Conservation (phyloP, 2,329 filamentous ascomycete genomes). For the Aspergillus chevalieri region DNA sequence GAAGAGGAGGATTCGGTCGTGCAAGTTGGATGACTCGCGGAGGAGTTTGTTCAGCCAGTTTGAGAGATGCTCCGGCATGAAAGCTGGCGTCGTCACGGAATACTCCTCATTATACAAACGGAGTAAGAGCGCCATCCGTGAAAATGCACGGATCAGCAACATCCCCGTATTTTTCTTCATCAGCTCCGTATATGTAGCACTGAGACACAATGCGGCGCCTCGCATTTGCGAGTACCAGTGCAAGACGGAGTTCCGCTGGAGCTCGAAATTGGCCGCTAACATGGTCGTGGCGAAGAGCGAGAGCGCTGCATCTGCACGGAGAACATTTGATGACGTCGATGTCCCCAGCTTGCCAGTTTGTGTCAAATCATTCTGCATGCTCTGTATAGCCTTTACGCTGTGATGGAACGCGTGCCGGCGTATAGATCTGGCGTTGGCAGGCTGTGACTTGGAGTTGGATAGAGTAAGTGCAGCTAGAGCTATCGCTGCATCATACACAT, state of each 20-base stretch:
- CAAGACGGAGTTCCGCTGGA: conserved; percentile 7
- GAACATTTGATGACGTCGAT: not conserved
- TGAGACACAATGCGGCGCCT: conserved; percentile 8
- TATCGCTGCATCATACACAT: conserved; percentile 9
- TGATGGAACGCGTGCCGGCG: conserved; percentile 10
- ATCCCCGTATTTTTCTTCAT: conserved; percentile 6
- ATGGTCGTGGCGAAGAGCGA: conserved; percentile 9
- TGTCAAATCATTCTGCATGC: conserved; percentile 3
- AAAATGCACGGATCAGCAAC: conserved; percentile 7
- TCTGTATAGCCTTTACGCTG: conserved; percentile 7
- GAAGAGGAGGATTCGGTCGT: conserved; percentile 5
- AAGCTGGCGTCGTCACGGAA: conserved; percentile 7
- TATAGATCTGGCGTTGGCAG: conserved; percentile 1
- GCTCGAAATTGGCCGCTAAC: conserved; percentile 10
- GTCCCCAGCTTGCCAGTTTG: not conserved
- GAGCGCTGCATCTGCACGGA: conserved; percentile 1
- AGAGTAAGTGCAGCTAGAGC: conserved; percentile 7
- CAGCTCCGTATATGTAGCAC: conserved; percentile 3
- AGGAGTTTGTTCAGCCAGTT: conserved; percentile 6
- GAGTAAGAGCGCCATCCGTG: conserved; percentile 11
- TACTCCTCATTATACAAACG: conserved; percentile 10
- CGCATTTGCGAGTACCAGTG: conserved; percentile 10
- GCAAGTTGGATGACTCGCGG: conserved; percentile 2
- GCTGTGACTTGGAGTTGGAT: conserved; percentile 3
- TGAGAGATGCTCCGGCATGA: conserved; percentile 4